phyloP scores from a whole-genome alignment of 2,329 filamentous ascomycete species.

The Exutisphaerella laricina region DNA sequence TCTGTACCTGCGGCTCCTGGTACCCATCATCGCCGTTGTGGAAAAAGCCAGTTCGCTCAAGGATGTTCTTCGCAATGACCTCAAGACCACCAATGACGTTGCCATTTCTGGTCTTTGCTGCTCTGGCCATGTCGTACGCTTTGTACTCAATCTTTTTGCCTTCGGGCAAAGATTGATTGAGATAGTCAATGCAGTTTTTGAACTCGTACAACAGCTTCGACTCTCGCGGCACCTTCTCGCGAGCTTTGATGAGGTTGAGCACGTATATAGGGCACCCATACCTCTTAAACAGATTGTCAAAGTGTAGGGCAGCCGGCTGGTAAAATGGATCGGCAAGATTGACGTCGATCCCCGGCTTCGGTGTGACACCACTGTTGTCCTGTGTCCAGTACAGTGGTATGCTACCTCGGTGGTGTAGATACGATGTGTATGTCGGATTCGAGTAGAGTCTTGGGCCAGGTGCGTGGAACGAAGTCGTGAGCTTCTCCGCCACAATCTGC shows the following conservation, averaged over 20 bases:
- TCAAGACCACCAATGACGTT: constrained; percentile 94
- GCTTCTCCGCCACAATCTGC: constrained; percentile 91
- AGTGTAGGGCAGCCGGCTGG: constrained; percentile 84
- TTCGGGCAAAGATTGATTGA: constrained; percentile 85
- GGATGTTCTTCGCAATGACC: constrained; percentile 78
- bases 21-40: constrained; percentile 75
- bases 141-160: constrained; percentile 87
- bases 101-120: constrained; percentile 81
- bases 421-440: constrained; percentile 89
- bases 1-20: constrained; percentile 67
- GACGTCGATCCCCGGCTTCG: constrained; percentile 92
- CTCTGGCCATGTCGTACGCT: constrained; percentile 96
- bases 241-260: constrained; percentile 78
- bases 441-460: constrained; percentile 79
- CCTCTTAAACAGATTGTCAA: constrained; percentile 86
- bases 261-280: constrained; percentile 92
- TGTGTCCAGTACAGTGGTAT: constrained; percentile 98
- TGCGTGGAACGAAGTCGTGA: constrained; percentile 92
- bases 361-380: constrained; percentile 88
- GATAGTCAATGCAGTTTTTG: constrained; percentile 77
- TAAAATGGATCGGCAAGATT: constrained; percentile 97
- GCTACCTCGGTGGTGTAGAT: constrained; percentile 92
- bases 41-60: constrained; percentile 86
- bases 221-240: constrained; percentile 83
- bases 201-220: constrained; percentile 86